Evolutionary conservation across 495 filamentous ascomycete species (phyloP).

Genomic region (Acidiella bohemica): DNA sequence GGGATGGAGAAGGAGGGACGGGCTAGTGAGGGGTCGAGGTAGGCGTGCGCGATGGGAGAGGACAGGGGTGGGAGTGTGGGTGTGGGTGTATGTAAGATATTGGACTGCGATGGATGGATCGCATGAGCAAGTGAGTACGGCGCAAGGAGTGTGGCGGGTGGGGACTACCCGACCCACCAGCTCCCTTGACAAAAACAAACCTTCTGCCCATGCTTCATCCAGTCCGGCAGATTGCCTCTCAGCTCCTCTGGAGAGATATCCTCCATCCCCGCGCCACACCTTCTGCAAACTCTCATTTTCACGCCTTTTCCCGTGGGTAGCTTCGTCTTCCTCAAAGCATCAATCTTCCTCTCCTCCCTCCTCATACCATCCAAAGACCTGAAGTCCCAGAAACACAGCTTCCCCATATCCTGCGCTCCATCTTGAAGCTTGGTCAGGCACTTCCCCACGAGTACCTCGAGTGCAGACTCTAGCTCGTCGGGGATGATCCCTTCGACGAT

Average conservation of each 20-base stretch:
- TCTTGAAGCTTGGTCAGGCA: conserved; percentile 7
- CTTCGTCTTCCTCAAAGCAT: conserved; percentile 20
- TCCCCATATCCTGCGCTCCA: neutral
- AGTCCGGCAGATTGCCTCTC: conserved; percentile 30
- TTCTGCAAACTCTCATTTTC: conserved; percentile 39
- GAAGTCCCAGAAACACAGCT: conserved; percentile 16
- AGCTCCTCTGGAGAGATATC: conserved; percentile 30
- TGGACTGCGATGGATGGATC: neutral
- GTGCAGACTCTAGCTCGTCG: conserved; percentile 3
- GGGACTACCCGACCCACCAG: conserved; percentile 10
- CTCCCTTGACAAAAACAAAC: conserved; percentile 34
- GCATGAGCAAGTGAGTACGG: too few species aligned
- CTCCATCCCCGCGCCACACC: conserved; percentile 52
- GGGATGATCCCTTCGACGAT: conserved; percentile 6
- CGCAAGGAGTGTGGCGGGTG: neutral
- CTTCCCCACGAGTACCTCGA: conserved; percentile 1
- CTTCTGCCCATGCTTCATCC: conserved; percentile 39
- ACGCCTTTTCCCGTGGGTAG: conserved; percentile 8
- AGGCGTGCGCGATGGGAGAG: too few species aligned
- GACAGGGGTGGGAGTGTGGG: too few species aligned
- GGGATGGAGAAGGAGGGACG: conserved; percentile 30
- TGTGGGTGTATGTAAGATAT: neutral
- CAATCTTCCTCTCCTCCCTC: neutral
- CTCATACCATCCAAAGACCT: conserved; percentile 7
- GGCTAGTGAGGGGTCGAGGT: conserved; percentile 20